Evolutionary conservation across 2,329 filamentous ascomycete genomes (phyloP).

Genomic region (Aureobasidium sp.): DNA sequence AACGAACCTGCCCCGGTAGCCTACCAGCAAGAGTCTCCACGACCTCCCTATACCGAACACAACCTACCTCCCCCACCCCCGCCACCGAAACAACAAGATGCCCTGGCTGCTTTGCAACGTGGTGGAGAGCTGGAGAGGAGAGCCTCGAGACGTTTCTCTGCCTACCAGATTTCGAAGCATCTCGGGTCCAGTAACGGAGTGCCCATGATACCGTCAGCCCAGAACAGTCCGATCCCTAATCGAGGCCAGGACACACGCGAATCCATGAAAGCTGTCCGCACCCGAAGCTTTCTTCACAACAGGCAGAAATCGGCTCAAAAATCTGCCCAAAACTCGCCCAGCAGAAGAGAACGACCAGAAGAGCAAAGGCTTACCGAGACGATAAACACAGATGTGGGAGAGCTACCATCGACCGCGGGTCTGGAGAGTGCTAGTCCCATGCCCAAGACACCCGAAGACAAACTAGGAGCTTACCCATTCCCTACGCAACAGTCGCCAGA

Average conservation of each 20-base stretch:
- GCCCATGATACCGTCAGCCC: conserved; percentile 71
- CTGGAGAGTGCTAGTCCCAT: conserved; percentile 34
- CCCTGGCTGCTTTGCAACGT: conserved; percentile 80
- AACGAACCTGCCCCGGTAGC: conserved; percentile 12
- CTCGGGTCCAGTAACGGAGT: conserved; percentile 77
- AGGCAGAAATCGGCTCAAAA: conserved; percentile 47
- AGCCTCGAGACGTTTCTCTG: conserved; percentile 87
- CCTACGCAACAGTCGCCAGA: conserved; percentile 18
- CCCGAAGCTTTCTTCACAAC: conserved; percentile 47
- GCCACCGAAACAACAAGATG: conserved; percentile 80
- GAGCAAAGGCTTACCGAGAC: conserved; percentile 58
- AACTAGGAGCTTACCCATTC: conserved; percentile 37
- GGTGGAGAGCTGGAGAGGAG: conserved; percentile 87
- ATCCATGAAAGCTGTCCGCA: conserved; percentile 67
- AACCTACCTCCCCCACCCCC: conserved; percentile 55
- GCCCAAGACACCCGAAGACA: conserved; percentile 60
- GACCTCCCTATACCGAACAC: conserved; percentile 28
- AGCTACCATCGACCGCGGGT: conserved; percentile 27
- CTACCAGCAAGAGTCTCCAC: conserved; percentile 6
- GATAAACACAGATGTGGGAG: conserved; percentile 35
- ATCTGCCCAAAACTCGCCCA: conserved; percentile 51
- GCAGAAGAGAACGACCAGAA: conserved; percentile 40
- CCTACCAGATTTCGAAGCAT: conserved; percentile 94
- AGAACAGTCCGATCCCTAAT: conserved; percentile 78
- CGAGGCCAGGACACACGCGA: conserved; percentile 77